phyloP scores from a whole-genome alignment of 23 red algal genomes.

The Gracilariopsis chorda region DNA sequence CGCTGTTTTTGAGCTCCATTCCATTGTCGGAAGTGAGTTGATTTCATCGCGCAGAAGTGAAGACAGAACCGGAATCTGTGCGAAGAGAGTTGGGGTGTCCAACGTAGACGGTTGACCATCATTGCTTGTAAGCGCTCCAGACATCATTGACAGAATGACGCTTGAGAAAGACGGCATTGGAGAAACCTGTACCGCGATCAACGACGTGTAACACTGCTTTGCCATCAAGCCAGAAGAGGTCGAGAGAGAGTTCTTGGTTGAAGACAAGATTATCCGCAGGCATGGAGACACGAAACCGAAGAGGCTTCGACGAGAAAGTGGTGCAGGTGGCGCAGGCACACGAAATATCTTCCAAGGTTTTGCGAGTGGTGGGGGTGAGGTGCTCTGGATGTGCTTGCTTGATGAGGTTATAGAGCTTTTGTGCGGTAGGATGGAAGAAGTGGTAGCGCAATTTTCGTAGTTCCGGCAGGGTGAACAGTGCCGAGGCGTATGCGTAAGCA shows the following conservation, averaged over 20 bases:
- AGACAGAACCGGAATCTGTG: background rate
- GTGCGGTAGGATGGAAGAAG: slow-evolving; percentile 22
- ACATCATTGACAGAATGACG: slow-evolving; percentile 16
- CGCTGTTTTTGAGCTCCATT: background rate
- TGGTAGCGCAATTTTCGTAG: slow-evolving; percentile 5
- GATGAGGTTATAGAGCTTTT: slow-evolving; percentile 10
- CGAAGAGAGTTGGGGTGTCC: background rate
- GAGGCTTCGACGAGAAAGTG: background rate
- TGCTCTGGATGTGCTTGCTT: background rate
- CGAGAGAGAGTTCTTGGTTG: background rate
- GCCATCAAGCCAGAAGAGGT: slow-evolving; percentile 15
- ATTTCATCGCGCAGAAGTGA: background rate
- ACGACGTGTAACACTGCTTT: slow-evolving; percentile 6
- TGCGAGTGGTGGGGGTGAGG: background rate
- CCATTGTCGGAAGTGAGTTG: background rate
- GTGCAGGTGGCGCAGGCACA: background rate
- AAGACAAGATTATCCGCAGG: background rate
- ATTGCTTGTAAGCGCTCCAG: background rate
- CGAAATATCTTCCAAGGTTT: background rate
- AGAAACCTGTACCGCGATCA: background rate
- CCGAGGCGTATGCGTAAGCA: background rate
- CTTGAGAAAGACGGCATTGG: background rate
- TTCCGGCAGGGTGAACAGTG: background rate
- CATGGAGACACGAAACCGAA: background rate
- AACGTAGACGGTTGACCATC: background rate